Evolutionary conservation across 371 early-diverging fungal genomes (phyloP).

Genomic region (Zychaea mexicana): DNA sequence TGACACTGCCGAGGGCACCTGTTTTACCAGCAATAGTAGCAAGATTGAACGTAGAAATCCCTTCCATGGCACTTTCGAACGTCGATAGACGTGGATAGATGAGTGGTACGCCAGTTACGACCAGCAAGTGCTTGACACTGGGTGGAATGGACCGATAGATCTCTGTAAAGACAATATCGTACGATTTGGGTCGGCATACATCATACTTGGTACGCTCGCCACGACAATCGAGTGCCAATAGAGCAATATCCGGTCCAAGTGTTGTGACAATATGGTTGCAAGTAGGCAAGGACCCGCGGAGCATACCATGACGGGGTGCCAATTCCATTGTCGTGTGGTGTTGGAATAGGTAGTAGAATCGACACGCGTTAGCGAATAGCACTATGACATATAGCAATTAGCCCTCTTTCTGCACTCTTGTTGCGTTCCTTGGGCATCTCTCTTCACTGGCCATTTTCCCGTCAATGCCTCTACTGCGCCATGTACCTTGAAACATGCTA

Average conservation of each 20-base stretch:
- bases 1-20: constrained; percentile 35
- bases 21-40: constrained; percentile 37
- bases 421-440: too few species aligned
- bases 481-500: constrained; percentile 34
- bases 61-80: constrained; percentile 64
- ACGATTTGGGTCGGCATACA: constrained; percentile 62
- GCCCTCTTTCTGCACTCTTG: too few species aligned
- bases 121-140: constrained; percentile 65
- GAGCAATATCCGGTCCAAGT: constrained; percentile 66
- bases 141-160: constrained; percentile 38
- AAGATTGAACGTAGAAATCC: constrained; percentile 32
- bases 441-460: too few species aligned
- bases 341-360: constrained; percentile 85
- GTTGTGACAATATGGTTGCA: constrained; percentile 44
- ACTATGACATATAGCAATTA: constrained; percentile 12
- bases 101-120: constrained; percentile 74
- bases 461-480: not conserved
- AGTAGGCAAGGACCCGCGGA: constrained; percentile 21
- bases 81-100: constrained; percentile 73
- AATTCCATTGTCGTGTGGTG: constrained; percentile 72
- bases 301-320: constrained; percentile 60
- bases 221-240: constrained; percentile 76
- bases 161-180: constrained; percentile 60
- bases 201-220: constrained; percentile 72
- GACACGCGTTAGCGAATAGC: constrained; percentile 57